Evolutionary conservation across 495 filamentous ascomycete species (phyloP).

Genomic region (Neurospora tetraspora): DNA sequence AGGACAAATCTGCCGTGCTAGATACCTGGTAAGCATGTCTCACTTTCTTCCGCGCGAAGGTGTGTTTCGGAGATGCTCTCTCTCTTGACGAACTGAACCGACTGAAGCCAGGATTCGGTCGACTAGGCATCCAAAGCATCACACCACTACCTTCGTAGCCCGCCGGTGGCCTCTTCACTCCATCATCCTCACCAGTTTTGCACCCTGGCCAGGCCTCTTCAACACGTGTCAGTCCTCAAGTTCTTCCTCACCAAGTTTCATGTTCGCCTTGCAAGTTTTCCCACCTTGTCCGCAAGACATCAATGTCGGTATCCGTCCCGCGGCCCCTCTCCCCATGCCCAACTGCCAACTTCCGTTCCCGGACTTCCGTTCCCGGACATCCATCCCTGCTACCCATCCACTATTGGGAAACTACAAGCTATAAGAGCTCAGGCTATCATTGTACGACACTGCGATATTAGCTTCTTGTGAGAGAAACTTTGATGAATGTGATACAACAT

Average conservation of each 20-base stretch:
- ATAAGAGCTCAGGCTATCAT: too few species aligned
- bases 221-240: not conserved
- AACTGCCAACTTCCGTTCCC: not conserved
- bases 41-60: not conserved
- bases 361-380: not conserved
- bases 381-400: too few species aligned
- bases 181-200: not conserved
- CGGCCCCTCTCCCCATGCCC: not conserved
- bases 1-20: not conserved
- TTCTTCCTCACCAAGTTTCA: not conserved
- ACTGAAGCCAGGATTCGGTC: not conserved
- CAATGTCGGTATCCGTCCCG: not conserved
- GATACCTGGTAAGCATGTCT: not conserved
- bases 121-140: not conserved
- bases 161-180: not conserved
- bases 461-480: not conserved
- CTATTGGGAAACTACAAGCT: too few species aligned
- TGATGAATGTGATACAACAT: not conserved
- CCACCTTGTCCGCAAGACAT: not conserved
- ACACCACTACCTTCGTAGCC: not conserved
- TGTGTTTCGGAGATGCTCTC: not conserved
- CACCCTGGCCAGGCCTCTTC: not conserved
- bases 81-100: not conserved
- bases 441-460: not conserved
- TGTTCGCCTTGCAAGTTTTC: not conserved